Evolutionary conservation across 352 stramenopile species (phyloP), one percentile per base, ranked within the genome.

Genomic region (Phytophthora uliginosa): DNA sequence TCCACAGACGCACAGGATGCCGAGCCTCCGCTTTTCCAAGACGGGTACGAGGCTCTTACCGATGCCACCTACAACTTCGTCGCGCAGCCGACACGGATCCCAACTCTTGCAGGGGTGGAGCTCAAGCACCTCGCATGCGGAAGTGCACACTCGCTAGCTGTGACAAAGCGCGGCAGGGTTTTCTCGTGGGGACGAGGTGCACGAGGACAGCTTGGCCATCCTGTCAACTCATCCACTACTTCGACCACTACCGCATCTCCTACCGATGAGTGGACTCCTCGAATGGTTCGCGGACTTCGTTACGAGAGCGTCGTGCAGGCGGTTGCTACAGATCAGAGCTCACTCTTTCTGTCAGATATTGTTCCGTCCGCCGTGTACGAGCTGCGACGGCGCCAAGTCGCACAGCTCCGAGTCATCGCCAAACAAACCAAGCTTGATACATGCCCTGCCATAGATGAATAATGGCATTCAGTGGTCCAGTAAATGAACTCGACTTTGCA

Each of bases 11-110:
- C n/a, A 12, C n/a, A 17, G 5, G 55, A 59, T 24, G 26, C 22
- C 26, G 66, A 68, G 7, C 34, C 56, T 8, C 47, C 28, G 18
- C 56, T 77, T n/a, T 86, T 91, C 33, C 71, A 78, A 2, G 84
- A 94, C 34, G 87, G 87, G 1, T 93, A 93, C 52, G 87, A 94
- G 38, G 84, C 85, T 50, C 70, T 91, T n/a, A 94, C 87, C 1
- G 85, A 93, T 48, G 79, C 77, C 4, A 66, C 76, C 22, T 94
- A 94, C 63, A 82, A 79, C 12, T 93, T 83, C 48, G 73, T 90
- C 18, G 75, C 76, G 4, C 58, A 54, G 2, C 85, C 87, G 0
- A 89, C 76, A 20, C 64, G 66, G 0, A 63, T 93, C 28, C 71
- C 78, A 17, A 64, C 63, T 12, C 75, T 95, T 7, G 82, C 75